Percentiles rank a stretch among this genome's conserved stretches.
phyloP scores from a whole-genome alignment of 2,329 filamentous ascomycete species.

The Cladosporium austrohemisphaericum region DNA sequence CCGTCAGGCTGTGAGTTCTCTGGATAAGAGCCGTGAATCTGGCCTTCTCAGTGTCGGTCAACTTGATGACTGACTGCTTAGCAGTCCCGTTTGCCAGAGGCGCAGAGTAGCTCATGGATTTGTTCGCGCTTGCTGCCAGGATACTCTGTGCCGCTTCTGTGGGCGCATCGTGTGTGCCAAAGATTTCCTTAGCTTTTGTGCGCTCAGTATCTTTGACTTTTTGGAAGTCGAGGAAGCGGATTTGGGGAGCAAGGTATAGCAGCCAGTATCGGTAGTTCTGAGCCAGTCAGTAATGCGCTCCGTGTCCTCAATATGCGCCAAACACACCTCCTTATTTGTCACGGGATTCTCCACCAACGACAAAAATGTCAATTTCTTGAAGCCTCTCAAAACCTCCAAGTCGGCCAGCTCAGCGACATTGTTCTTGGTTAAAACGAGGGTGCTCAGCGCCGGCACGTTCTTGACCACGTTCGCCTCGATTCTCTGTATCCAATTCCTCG shows the following conservation, averaged over 20 bases:
- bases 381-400: slow-evolving; percentile 70
- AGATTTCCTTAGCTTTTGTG: slow-evolving; percentile 70
- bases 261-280: slow-evolving; percentile 92
- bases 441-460: slow-evolving; percentile 76
- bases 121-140: slow-evolving; percentile 76
- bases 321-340: slow-evolving; percentile 78
- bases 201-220: slow-evolving; percentile 89
- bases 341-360: slow-evolving; percentile 84
- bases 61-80: slow-evolving; percentile 39
- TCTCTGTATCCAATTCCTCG: slow-evolving; percentile 78
- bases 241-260: slow-evolving; percentile 76
- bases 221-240: slow-evolving; percentile 87
- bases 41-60: slow-evolving; percentile 85
- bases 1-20: slow-evolving; percentile 81
- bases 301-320: slow-evolving; percentile 21
- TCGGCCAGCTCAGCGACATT: slow-evolving; percentile 80
- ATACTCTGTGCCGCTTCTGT: slow-evolving; percentile 80
- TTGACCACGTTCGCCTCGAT: slow-evolving; percentile 73
- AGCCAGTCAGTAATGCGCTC: background rate
- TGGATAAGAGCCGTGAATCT: slow-evolving; percentile 81
- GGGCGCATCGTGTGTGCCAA: slow-evolving; percentile 69
- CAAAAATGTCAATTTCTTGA: slow-evolving; percentile 71
- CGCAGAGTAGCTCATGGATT: slow-evolving; percentile 59
- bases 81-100: slow-evolving; percentile 38
- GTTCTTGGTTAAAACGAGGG: slow-evolving; percentile 80